Conservation (phyloP, 805 yeast genomes). For the Metschnikowia kofuensis region DNA sequence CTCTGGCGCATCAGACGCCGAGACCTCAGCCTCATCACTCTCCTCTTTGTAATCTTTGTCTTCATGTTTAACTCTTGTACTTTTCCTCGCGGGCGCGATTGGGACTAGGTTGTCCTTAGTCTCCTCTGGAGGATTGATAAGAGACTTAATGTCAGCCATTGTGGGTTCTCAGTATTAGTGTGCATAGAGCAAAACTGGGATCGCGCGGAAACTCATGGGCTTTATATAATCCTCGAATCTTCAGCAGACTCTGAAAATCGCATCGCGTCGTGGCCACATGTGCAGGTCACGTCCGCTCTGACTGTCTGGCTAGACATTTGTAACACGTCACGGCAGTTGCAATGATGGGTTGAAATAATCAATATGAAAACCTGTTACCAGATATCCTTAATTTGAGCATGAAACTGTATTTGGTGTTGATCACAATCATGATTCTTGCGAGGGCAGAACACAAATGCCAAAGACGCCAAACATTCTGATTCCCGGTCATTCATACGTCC, state of each 20-base stretch:
- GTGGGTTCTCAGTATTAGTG: slow-evolving; percentile 5
- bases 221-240: slow-evolving; percentile 15
- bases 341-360: too few relatives aligned
- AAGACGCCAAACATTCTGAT: too few relatives aligned
- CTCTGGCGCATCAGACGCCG: not conserved
- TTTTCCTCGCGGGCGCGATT: not conserved
- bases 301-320: not conserved
- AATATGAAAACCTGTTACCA: too few relatives aligned
- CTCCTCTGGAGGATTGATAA: slow-evolving; percentile 27
- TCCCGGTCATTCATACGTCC: too few relatives aligned
- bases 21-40: not conserved
- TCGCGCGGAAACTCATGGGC: slow-evolving; percentile 13
- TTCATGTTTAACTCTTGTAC: slow-evolving; percentile 1
- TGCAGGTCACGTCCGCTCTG: not conserved
- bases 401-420: too few relatives aligned
- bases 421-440: too few relatives aligned
- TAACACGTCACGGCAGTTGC: not conserved
- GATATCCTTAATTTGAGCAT: too few relatives aligned
- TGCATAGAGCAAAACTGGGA: slow-evolving; percentile 14
- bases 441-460: too few relatives aligned
- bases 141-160: slow-evolving; percentile 28
- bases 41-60: slow-evolving; percentile 6
- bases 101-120: slow-evolving; percentile 5
- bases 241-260: slow-evolving; percentile 5
- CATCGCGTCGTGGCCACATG: slow-evolving; percentile 1